Evolutionary conservation across 2,329 filamentous ascomycete genomes (phyloP), one percentile per base, ranked within the genome.

Genomic region (Calonectria pseudoreteaudii): DNA sequence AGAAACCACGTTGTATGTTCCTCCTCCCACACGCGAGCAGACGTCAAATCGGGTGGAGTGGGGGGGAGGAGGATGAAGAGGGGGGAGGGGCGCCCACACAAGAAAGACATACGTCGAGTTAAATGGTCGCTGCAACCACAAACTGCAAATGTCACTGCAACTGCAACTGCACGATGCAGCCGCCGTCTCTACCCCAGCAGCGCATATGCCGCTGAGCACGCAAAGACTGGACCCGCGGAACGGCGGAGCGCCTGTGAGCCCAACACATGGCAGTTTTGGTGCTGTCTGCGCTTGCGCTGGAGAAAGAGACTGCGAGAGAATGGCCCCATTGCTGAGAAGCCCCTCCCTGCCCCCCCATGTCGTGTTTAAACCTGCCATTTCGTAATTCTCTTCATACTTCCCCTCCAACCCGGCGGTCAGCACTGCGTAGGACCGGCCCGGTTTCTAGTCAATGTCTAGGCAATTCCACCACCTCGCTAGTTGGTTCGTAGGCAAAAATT

Each of bases 121-220:
- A 28, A 41, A 44, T 38, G 38, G 20, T 47, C n/a, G 44, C 44
- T 47, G 44, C 44, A 47, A 47, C 44, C 44, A 47, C 44, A 47
- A 47, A 23, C 28, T 56, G 52, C 28, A 56, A 53, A 23, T 47
- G 44, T 23, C n/a, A 56, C 26, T 56, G 52, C 26, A 47, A 9
- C 66, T 65, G 60, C 30, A 58, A 66, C 38, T 66, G 69, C 69
- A 66, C 26, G 36, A 50, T 41, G 65, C 65, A 67, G 28, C 28
- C n/a, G 49, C 65, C 36, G 53, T 60, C 52, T 41, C 66, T 53
- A 53, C 66, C 69, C 64, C 47, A 65, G 53, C 70, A 68, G 70
- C 34, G 60, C 60, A 65, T 65, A 65, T 65, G 38, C 60, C 60
- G 16, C 60, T n/a, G 23, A 41, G 56, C 56, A 41, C 14, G 34